Percentiles rank a stretch among this genome's conserved stretches.
phyloP scores from a whole-genome alignment of 768 basidiomycete species.

The Kwoniella bestiolae region DNA sequence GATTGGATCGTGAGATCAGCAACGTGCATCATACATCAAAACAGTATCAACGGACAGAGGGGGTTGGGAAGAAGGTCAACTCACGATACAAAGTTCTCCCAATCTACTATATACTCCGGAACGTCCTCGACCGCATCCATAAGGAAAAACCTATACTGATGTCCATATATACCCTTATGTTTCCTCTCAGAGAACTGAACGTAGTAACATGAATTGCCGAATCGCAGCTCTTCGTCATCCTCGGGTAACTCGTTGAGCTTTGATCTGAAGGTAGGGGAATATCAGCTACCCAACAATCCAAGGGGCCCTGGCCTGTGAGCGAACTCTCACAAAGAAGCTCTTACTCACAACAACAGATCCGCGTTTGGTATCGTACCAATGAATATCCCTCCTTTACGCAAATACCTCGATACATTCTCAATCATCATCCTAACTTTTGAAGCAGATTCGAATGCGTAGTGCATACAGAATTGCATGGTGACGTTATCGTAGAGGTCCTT shows the following conservation, averaged over 20 bases:
- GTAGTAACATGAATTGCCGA: conserved; percentile 88
- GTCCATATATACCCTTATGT: conserved; percentile 72
- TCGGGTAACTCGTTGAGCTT: conserved; percentile 72
- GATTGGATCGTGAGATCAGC: neutral
- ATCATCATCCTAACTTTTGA: conserved; percentile 89
- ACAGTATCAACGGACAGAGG: conserved; percentile 18
- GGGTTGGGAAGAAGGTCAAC: conserved; percentile 35
- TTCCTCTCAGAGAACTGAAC: conserved; percentile 79
- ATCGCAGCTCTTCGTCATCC: conserved; percentile 71
- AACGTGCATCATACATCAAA: neutral
- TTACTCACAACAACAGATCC: conserved; percentile 74
- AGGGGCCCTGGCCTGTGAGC: neutral
- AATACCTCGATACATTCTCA: conserved; percentile 77
- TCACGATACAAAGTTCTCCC: conserved; percentile 87
- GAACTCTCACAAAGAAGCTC: no score
- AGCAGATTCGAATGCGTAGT: conserved; percentile 95
- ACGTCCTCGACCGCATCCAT: conserved; percentile 95
- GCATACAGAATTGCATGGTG: conserved; percentile 99
- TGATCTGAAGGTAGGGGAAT: conserved; percentile 61
- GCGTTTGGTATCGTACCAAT: conserved; percentile 97
- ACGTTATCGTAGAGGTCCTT: conserved; percentile 85
- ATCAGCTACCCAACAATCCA: conserved; percentile 1
- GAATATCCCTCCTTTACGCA: conserved; percentile 85
- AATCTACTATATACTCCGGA: conserved; percentile 94
- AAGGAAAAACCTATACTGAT: conserved; percentile 92